Conservation (phyloP, 306 rosid species). For the Sicyos edulis region DNA sequence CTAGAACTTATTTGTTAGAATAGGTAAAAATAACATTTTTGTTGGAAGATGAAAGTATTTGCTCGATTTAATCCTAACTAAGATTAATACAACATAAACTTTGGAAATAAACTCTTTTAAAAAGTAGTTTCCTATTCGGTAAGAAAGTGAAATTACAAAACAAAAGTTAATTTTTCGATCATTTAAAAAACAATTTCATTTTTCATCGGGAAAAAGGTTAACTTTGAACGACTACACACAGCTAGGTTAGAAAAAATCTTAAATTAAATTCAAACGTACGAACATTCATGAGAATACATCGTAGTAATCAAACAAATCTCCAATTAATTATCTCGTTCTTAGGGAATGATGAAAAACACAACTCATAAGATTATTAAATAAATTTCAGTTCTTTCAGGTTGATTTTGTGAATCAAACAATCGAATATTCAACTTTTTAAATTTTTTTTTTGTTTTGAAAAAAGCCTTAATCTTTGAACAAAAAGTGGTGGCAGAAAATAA, state of each 20-base stretch:
- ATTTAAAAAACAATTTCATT: too few species aligned
- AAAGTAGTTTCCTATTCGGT: too few species aligned
- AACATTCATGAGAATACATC: background rate
- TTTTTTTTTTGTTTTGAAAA: background rate
- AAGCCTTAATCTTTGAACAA: background rate
- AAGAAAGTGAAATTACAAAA: background rate
- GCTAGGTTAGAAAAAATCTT: background rate
- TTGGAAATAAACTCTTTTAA: too few species aligned
- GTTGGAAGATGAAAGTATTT: background rate
- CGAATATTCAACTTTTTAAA: background rate
- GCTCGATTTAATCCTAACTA: too few species aligned
- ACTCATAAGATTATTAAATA: background rate
- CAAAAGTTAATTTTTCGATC: background rate
- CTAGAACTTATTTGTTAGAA: too few species aligned
- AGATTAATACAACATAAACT: background rate
- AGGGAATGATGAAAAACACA: background rate
- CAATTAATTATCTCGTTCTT: background rate
- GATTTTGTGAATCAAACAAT: slow-evolving; percentile 1
- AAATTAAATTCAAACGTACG: background rate
- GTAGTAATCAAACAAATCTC: background rate
- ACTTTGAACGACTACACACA: background rate
- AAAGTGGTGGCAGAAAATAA: background rate
- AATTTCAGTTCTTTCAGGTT: background rate
- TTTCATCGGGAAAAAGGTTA: too few species aligned
- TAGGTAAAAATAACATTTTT: too few species aligned